Evolutionary conservation across 1,139 yeast genomes (phyloP).

Genomic region (Spencermartinsiella ligniputridi): DNA sequence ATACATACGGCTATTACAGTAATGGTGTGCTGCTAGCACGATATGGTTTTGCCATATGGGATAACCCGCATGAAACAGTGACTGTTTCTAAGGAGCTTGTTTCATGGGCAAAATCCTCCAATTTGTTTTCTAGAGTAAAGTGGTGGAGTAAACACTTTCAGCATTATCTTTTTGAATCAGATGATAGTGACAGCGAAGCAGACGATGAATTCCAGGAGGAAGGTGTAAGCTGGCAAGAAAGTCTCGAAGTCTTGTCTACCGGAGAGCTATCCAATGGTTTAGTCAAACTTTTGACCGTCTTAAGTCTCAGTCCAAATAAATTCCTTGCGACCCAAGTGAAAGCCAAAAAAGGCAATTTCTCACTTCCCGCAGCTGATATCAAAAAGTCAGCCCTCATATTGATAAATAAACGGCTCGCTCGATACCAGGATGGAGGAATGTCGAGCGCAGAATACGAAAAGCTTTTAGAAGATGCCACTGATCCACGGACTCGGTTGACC

Average conservation of each 20-base stretch:
- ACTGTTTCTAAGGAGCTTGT: slow-evolving; percentile 52
- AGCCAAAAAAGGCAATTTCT: slow-evolving; percentile 19
- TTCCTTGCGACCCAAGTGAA: slow-evolving; percentile 18
- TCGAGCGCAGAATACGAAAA: slow-evolving; percentile 27
- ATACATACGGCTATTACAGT: slow-evolving; percentile 70
- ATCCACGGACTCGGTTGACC: slow-evolving; percentile 19
- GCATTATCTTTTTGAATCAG: slow-evolving; percentile 31
- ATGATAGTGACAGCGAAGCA: slow-evolving; percentile 21
- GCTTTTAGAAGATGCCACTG: slow-evolving; percentile 15
- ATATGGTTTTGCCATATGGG: slow-evolving; percentile 64
- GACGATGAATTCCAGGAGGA: slow-evolving; percentile 17
- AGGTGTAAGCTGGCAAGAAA: slow-evolving; percentile 19
- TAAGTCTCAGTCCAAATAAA: slow-evolving; percentile 29
- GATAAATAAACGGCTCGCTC: slow-evolving; percentile 21
- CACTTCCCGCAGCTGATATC: slow-evolving; percentile 15
- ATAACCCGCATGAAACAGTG: slow-evolving; percentile 56
- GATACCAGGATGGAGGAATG: slow-evolving; percentile 30
- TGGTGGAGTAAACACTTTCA: slow-evolving; percentile 65
- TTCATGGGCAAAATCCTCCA: slow-evolving; percentile 37
- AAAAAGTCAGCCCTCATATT: slow-evolving; percentile 18
- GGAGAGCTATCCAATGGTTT: slow-evolving; percentile 43
- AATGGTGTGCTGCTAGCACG: slow-evolving; percentile 64
- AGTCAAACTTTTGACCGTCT: slow-evolving; percentile 35
- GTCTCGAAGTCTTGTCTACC: slow-evolving; percentile 27
- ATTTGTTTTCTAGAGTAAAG: slow-evolving; percentile 43